A percentile compares a stretch with the other conserved stretches of the same genome.
phyloP scores from a whole-genome alignment of 73 alveolate species.

The Paramecium sonneborni region DNA sequence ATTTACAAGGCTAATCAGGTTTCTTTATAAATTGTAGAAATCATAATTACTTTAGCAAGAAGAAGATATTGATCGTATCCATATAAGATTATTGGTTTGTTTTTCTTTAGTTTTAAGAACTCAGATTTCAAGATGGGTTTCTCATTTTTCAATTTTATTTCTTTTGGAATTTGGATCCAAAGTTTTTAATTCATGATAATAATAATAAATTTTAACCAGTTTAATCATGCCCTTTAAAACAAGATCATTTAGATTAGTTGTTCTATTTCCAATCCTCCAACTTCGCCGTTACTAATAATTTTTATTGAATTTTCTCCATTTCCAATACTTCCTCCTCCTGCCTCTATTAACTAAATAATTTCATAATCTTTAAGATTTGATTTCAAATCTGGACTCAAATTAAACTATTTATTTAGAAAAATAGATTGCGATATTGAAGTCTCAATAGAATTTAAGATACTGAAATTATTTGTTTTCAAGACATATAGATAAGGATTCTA shows the following conservation, averaged over 20 bases:
- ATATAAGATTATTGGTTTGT: not conserved
- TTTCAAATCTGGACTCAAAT: not conserved
- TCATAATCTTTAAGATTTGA: not conserved
- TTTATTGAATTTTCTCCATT: not conserved
- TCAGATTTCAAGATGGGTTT: not conserved
- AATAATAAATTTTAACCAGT: not conserved
- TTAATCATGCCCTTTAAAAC: not conserved
- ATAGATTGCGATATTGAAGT: not conserved
- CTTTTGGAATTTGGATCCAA: constrained; percentile 22
- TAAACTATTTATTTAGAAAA: too few relatives aligned
- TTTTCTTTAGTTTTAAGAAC: not conserved
- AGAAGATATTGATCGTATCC: not conserved
- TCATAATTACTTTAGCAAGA: not conserved
- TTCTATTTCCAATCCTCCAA: not conserved
- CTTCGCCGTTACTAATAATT: not conserved
- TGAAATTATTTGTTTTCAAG: not conserved
- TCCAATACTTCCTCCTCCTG: not conserved
- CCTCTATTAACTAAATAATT: not conserved
- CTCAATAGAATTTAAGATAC: not conserved
- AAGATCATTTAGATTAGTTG: not conserved
- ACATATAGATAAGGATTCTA: not conserved
- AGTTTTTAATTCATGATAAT: constrained; percentile 26
- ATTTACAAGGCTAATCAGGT: not conserved
- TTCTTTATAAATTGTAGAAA: not conserved
- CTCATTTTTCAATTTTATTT: not conserved